Percentiles rank a stretch among this genome's conserved stretches.
These are phyloP conservation scores for Leersia perrieri DNA, from an alignment of 176 grass and related monocot species.

Conservation along the genomic window DNA sequence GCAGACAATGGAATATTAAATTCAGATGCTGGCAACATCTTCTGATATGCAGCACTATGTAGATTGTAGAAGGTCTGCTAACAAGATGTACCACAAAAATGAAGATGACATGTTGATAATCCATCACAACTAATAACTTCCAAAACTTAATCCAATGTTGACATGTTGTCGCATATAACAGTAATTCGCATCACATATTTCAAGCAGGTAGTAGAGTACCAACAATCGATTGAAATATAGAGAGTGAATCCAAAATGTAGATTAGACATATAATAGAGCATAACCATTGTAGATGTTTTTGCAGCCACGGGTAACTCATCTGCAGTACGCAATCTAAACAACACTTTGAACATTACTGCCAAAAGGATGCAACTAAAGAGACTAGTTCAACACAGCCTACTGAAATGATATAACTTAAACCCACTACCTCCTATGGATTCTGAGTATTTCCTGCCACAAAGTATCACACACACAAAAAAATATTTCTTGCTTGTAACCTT, in stretches of 20 bases:
- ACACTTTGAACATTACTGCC: neutral
- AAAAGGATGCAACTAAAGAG: neutral
- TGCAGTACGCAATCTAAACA: neutral
- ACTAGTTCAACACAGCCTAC: neutral
- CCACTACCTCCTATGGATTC: neutral
- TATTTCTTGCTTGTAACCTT: neutral
- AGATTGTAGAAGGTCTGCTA: neutral
- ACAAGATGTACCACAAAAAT: neutral
- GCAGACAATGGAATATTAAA: neutral
- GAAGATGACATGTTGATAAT: neutral
- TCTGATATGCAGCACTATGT: neutral
- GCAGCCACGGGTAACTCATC: neutral
- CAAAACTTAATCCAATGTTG: neutral
- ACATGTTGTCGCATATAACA: neutral
- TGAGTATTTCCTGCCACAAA: neutral
- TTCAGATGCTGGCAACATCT: neutral
- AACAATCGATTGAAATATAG: neutral
- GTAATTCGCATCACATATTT: neutral
- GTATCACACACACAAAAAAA: neutral
- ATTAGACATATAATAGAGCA: neutral
- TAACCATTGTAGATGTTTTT: neutral
- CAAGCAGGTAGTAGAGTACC: neutral
- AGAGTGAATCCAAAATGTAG: neutral
- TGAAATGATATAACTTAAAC: slow-evolving; percentile 2
- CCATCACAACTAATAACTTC: neutral